A percentile compares a stretch with the other conserved stretches of the same genome.
These are phyloP conservation scores for Mycena pura DNA, from an alignment of 768 basidiomycete species.

Conservation along the genomic window DNA sequence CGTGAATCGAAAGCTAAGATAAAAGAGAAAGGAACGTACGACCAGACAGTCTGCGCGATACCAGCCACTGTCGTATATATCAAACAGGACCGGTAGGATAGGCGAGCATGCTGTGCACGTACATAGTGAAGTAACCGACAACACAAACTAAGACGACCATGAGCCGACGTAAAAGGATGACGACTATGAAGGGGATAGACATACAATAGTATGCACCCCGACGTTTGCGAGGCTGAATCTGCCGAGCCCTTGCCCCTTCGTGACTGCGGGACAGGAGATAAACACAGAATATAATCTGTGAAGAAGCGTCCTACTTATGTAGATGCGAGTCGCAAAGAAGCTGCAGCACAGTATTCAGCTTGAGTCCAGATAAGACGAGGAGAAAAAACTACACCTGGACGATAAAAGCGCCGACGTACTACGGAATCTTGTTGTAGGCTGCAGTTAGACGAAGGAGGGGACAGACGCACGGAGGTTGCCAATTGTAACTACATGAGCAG, in stretches of 20 bases:
- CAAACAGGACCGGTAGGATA: not conserved
- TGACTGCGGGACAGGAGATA: not conserved
- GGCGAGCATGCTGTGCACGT: not conserved
- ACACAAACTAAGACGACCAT: not conserved
- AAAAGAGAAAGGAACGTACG: not conserved
- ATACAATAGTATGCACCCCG: not conserved
- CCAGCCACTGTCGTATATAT: conserved; percentile 6
- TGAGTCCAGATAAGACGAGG: not conserved
- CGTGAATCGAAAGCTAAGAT: not conserved
- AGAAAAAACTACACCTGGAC: conserved; percentile 12
- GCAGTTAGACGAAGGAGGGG: too few relatives aligned
- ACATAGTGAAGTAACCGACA: not conserved
- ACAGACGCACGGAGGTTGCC: conserved; percentile 1
- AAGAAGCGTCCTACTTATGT: too few relatives aligned
- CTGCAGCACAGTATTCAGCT: not conserved
- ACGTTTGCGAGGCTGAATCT: not conserved
- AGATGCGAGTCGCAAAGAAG: conserved; percentile 13
- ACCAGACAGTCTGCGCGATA: conserved; percentile 8
- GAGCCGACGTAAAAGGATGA: too few relatives aligned
- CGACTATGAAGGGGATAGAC: not conserved
- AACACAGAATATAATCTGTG: too few relatives aligned
- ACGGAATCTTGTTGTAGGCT: not conserved
- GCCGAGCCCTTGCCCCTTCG: not conserved
- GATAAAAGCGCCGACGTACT: conserved; percentile 19
- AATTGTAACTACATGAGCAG: conserved; percentile 9